Evolutionary conservation across 2,329 filamentous ascomycete genomes (phyloP), one percentile per base, ranked within the genome.

Genomic region (Domatiomyces catenatus): DNA sequence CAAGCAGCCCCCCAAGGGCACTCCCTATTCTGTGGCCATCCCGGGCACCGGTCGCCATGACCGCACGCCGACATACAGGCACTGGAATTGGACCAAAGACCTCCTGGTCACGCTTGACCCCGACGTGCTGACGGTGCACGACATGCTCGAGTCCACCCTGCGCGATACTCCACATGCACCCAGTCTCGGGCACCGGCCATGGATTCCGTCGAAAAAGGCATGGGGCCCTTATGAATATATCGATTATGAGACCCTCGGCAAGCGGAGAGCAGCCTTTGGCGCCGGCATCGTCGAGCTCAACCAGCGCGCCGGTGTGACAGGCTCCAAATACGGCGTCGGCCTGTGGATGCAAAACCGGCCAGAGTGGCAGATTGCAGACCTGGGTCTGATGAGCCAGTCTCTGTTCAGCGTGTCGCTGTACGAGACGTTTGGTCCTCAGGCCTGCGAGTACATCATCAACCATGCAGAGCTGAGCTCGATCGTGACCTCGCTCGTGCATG

Each of bases 381-480:
- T 96, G 62, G 92, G 80, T 42, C 82, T 85, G 64, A 80, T 86
- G 70, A 92, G 88, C 10, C 92, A 96, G 67, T 79, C 83, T 6
- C 78, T 96, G 26, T 96, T 76, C 69, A 86, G 84, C 19, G 88
- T 98, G 50, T 94, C 90, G 4, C 82, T 98, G 48, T 98, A 98
- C 72, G 92, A 96, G 67, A 95, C 90, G 10, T 78, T 98, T 4
- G 90, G 90, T 8, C 83, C 90, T 10, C 86, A 94, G 58, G 80
- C 89, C 2, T 89, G 86, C 51, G 88, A 96, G 69, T 96, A 86
- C 70, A 95, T 98, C 67, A 84, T 96, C 71, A 93, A 93, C 68
- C 90, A 96, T 66, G 80, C 87, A 50, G 76, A 81, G 55, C 71
- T 96, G 51, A 67, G 75, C 52, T 86, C 81, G 61, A 79, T 96